These are phyloP conservation scores for Corylus heterophylla DNA, from an alignment of 306 rosid genomes.

Conservation along the genomic window DNA sequence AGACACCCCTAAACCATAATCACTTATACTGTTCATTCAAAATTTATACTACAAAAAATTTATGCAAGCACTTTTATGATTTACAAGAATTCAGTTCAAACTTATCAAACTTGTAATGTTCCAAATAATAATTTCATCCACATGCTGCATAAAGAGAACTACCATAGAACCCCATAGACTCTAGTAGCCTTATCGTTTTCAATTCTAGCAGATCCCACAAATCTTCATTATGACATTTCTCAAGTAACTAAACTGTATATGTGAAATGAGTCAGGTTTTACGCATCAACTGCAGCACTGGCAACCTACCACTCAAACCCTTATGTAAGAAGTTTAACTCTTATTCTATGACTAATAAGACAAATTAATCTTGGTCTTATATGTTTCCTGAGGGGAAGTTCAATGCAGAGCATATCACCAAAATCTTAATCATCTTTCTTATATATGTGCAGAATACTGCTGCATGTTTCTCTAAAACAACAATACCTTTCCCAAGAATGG, in stretches of 20 bases:
- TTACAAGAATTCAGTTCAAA: constrained; percentile 12
- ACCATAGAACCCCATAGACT: background rate
- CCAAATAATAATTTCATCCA: background rate
- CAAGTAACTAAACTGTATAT: background rate
- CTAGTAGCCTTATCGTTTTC: constrained; percentile 15
- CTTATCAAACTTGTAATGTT: background rate
- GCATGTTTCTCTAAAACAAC: background rate
- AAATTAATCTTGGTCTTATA: background rate
- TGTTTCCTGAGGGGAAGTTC: background rate
- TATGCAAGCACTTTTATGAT: background rate
- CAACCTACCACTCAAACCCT: background rate
- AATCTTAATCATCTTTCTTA: background rate
- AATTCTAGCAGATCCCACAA: constrained; percentile 4
- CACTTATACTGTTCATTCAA: background rate
- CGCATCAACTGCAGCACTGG: background rate
- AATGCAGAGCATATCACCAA: background rate
- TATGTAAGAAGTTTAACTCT: background rate
- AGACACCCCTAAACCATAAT: no score
- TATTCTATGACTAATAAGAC: background rate
- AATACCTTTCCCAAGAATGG: background rate
- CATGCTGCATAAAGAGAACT: background rate
- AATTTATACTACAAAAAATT: background rate
- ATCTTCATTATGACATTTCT: background rate
- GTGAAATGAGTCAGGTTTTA: background rate
- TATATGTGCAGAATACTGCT: background rate